Percentiles rank a stretch among this genome's conserved stretches.
phyloP scores from a whole-genome alignment of 371 early-diverging fungal species.

The Actinomortierella ambigua region DNA sequence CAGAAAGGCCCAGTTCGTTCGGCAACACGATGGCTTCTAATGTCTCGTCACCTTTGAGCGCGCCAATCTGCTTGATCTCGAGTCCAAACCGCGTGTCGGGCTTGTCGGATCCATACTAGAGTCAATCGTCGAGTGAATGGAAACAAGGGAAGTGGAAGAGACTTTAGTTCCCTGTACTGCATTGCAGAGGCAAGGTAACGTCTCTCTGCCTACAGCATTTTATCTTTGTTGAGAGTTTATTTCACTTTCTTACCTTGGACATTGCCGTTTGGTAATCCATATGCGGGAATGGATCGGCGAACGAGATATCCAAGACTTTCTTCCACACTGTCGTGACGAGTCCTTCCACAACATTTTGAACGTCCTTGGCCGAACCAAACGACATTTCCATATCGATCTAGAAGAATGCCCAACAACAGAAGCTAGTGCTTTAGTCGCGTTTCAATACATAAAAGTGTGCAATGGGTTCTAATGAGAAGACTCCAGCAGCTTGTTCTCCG shows the following conservation, averaged over 20 bases:
- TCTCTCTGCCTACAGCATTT: no score
- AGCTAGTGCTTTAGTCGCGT: neutral
- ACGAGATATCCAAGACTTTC: slow-evolving; percentile 54
- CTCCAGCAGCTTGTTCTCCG: slow-evolving; percentile 4
- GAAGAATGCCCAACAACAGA: neutral
- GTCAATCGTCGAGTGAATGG: no score
- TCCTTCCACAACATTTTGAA: slow-evolving; percentile 79
- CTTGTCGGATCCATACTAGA: slow-evolving; percentile 89
- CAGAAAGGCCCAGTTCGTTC: slow-evolving; percentile 44
- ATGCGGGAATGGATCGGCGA: slow-evolving; percentile 61
- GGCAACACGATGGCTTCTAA: slow-evolving; percentile 45
- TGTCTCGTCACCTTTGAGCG: slow-evolving; percentile 14
- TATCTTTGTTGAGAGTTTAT: neutral
- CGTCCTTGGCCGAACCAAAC: slow-evolving; percentile 72
- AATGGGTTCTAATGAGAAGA: neutral
- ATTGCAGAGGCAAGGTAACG: no score
- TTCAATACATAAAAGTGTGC: neutral
- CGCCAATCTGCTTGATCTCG: slow-evolving; percentile 59
- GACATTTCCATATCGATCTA: slow-evolving; percentile 92
- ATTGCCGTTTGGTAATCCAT: slow-evolving; percentile 88
- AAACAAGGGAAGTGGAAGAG: neutral
- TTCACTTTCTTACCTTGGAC: slow-evolving; percentile 51
- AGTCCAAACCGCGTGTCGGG: slow-evolving; percentile 86
- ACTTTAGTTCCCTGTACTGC: no score
- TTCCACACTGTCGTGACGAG: slow-evolving; percentile 75